Percentiles rank a stretch among this genome's conserved stretches.
Evolutionary conservation across 768 basidiomycete genomes (phyloP).

Genomic region (Agaricus subrufescens): DNA sequence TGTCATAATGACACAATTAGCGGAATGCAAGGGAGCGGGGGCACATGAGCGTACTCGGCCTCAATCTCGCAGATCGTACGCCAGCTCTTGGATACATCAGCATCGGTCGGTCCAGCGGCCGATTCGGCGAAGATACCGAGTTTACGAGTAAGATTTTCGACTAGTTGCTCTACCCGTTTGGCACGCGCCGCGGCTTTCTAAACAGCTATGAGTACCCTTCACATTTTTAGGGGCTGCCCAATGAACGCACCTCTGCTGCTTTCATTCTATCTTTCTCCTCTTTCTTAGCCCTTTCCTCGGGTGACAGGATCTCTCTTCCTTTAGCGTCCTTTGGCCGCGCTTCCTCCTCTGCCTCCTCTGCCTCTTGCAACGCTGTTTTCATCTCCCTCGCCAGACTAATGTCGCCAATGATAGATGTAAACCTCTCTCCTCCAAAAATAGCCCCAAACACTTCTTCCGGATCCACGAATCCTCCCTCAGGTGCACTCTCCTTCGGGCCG

Average conservation of each 20-base stretch:
- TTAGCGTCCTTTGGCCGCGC: constrained; percentile 49
- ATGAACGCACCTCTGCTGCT: constrained; percentile 56
- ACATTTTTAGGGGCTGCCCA: constrained; percentile 1
- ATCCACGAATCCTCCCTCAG: constrained; percentile 85
- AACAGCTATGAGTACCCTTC: constrained; percentile 6
- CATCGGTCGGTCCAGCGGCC: constrained; percentile 63
- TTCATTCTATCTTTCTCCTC: constrained; percentile 67
- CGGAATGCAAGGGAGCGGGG: constrained; percentile 1
- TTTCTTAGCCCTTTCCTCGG: constrained; percentile 69
- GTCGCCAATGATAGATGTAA: constrained; percentile 82
- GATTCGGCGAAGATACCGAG: constrained; percentile 86
- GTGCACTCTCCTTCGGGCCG: constrained; percentile 76
- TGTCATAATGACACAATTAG: constrained; percentile 21
- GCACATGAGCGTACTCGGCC: constrained; percentile 59
- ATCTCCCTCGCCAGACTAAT: constrained; percentile 88
- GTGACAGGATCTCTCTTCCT: constrained; percentile 47
- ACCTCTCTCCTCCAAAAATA: constrained; percentile 87
- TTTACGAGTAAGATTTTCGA: constrained; percentile 76
- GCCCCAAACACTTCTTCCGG: constrained; percentile 79
- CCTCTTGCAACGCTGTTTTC: constrained; percentile 90
- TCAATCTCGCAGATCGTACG: constrained; percentile 74
- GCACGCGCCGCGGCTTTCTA: constrained; percentile 80
- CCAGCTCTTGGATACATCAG: constrained; percentile 69
- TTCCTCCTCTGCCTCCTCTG: constrained; percentile 58
- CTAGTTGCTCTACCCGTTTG: constrained; percentile 70